Evolutionary conservation across 768 basidiomycete genomes (phyloP), one percentile per base, ranked within the genome.

Genomic region (Pholiota microspora): DNA sequence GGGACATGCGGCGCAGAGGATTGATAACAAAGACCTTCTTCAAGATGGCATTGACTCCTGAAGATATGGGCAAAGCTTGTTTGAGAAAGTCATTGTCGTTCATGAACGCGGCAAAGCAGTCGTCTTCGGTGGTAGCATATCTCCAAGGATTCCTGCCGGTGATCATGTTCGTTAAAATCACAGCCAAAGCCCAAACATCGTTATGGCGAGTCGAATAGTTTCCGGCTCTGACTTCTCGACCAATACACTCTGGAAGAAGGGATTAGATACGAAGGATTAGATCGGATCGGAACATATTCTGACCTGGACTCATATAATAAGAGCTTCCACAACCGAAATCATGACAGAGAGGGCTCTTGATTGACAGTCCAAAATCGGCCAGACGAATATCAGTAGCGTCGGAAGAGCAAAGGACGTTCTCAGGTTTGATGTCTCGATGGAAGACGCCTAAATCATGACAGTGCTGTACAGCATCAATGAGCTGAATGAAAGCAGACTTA

Each of bases 341-440:
- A 21, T 61, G 66, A 49, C 77, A 80, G 48, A 79, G 58, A 15
- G 65, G 68, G 55, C 70, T 68, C 47, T 70, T 71, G 6, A 81
- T 86, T 0, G 83, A 79, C 36, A 92, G 73, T 13, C 92, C 92
- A 76, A 93, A 94, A 69, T 94, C 92, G 6, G 88, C 83, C 47
- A 93, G 74, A 53, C 76, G 77, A 31, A 92, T 74, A 56, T 72
- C 69, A 36, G 67, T 64, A 13, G 85, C 84, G 48, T 69, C 82
- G 63, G 67, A 70, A 56, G 67, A 78, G 63, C 82, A 84, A 32
- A 94, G 71, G 24, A 92, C 77, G 66, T 87, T 92, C 67, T 93
- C 92, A 0, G 92, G 92, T 69, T 94, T 94, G 63, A 95, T 79
- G 63, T 94, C 91, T 23, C 92, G 87, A 70, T 94, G 93, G 64